These are phyloP conservation scores for Ceratobasidium sp. DNA, from an alignment of 1,284 basidiomycete genomes.

Conservation along the genomic window DNA sequence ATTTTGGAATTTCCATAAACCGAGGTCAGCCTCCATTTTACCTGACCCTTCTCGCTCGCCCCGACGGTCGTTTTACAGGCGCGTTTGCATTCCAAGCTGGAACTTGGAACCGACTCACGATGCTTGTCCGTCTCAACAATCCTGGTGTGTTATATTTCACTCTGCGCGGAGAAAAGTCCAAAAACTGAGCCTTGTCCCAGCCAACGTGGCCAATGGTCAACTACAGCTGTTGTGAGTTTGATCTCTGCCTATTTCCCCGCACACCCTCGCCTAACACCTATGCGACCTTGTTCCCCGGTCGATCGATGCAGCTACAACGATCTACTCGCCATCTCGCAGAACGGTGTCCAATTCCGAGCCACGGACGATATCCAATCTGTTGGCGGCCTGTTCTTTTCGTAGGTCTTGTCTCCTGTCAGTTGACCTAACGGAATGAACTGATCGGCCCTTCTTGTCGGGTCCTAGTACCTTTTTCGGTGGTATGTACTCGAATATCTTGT, in stretches of 20 bases:
- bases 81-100: slow-evolving; percentile 22
- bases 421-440: not conserved
- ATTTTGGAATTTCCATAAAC: slow-evolving; percentile 60
- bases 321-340: slow-evolving; percentile 62
- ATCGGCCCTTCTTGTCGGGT: slow-evolving; percentile 2
- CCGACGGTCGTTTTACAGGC: slow-evolving; percentile 1
- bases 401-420: slow-evolving; percentile 51
- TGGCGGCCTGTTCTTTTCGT: slow-evolving; percentile 75
- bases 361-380: slow-evolving; percentile 58
- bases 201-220: slow-evolving; percentile 66
- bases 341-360: slow-evolving; percentile 65
- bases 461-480: slow-evolving; percentile 78
- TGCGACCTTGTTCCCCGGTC: not conserved
- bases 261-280: slow-evolving; percentile 24
- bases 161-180: slow-evolving; percentile 13
- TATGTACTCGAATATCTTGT: slow-evolving; percentile 47
- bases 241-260: slow-evolving; percentile 9
- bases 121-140: slow-evolving; percentile 69
- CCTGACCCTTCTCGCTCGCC: slow-evolving; percentile 63
- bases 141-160: slow-evolving; percentile 52
- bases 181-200: slow-evolving; percentile 42
- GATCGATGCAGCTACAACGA: slow-evolving; percentile 64
- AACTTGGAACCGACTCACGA: slow-evolving; percentile 68
- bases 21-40: slow-evolving; percentile 58
- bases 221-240: slow-evolving; percentile 64